Conservation (phyloP, 169 alveolate genomes). For the Eimeria mitis region DNA sequence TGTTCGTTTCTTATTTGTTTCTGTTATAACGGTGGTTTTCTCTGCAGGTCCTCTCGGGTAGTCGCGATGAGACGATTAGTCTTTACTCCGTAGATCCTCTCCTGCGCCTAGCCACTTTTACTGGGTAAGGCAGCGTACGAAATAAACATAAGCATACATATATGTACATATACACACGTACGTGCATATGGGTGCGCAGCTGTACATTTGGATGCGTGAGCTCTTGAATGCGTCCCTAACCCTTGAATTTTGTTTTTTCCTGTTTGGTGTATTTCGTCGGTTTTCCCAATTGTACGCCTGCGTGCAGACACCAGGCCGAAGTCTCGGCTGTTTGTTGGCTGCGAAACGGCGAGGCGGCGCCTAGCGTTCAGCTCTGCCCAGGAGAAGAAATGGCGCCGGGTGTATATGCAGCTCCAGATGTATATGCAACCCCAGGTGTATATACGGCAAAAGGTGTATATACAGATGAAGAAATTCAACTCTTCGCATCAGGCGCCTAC, state of each 20-base stretch:
- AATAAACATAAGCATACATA: background rate
- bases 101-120: slow-evolving; percentile 70
- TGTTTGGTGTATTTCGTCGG: background rate
- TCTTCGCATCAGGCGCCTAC: slow-evolving; percentile 81
- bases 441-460: slow-evolving; percentile 1
- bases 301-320: slow-evolving; percentile 74
- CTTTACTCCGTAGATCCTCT: slow-evolving; percentile 74
- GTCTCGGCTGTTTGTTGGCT: slow-evolving; percentile 82
- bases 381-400: slow-evolving; percentile 5
- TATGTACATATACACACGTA: background rate
- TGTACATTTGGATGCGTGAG: background rate
- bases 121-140: slow-evolving; percentile 59
- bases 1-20: background rate
- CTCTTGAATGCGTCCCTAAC: background rate
- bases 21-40: background rate
- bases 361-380: background rate
- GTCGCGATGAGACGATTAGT: slow-evolving; percentile 79
- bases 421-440: slow-evolving; percentile 24
- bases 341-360: slow-evolving; percentile 63
- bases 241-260: too few species aligned
- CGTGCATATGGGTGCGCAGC: too few species aligned
- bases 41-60: slow-evolving; percentile 64
- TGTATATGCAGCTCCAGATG: slow-evolving; percentile 10
- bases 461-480: slow-evolving; percentile 21
- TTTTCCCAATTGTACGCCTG: too few species aligned